A percentile compares a stretch with the other conserved stretches of the same genome.
Conservation (phyloP, 2,329 filamentous ascomycete genomes). For the Fusarium sulawesiense region DNA sequence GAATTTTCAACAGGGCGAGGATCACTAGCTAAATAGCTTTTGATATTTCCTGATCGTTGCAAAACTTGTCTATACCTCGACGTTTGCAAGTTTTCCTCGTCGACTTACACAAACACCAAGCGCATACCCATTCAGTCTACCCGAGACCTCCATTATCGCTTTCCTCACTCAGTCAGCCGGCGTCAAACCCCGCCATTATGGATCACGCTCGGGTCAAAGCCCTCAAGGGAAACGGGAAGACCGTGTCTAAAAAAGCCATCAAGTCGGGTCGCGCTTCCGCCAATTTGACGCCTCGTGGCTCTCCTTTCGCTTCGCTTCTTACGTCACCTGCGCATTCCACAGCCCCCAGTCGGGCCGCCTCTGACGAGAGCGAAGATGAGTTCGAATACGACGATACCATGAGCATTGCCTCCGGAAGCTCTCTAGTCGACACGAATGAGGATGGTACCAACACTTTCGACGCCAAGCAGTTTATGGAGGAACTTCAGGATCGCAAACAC, state of each 20-base stretch:
- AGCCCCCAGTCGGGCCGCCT: constrained; percentile 70
- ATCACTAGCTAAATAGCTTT: constrained; percentile 40
- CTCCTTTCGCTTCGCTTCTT: constrained; percentile 67
- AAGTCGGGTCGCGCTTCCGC: constrained; percentile 69
- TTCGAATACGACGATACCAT: constrained; percentile 59
- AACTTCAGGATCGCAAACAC: constrained; percentile 80
- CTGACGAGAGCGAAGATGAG: constrained; percentile 69
- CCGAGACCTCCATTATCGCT: neutral
- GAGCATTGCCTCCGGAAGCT: constrained; percentile 56
- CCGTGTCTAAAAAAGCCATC: constrained; percentile 74
- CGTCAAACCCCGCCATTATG: constrained; percentile 55
- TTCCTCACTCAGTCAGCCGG: neutral
- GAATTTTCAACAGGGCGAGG: constrained; percentile 31
- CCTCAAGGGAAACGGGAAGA: constrained; percentile 77
- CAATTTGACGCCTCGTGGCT: constrained; percentile 66
- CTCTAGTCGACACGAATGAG: constrained; percentile 66
- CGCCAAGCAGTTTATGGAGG: constrained; percentile 71
- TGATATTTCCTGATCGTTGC: constrained; percentile 17
- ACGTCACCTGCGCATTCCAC: constrained; percentile 70
- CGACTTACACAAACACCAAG: constrained; percentile 9
- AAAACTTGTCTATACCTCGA: constrained; percentile 16
- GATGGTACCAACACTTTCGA: constrained; percentile 75
- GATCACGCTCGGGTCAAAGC: constrained; percentile 75
- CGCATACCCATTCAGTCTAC: neutral
- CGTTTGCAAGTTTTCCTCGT: constrained; percentile 44